Evolutionary conservation across 2,329 filamentous ascomycete species (phyloP), one percentile per base, ranked within the genome.

Genomic region (Xylaria sp.): DNA sequence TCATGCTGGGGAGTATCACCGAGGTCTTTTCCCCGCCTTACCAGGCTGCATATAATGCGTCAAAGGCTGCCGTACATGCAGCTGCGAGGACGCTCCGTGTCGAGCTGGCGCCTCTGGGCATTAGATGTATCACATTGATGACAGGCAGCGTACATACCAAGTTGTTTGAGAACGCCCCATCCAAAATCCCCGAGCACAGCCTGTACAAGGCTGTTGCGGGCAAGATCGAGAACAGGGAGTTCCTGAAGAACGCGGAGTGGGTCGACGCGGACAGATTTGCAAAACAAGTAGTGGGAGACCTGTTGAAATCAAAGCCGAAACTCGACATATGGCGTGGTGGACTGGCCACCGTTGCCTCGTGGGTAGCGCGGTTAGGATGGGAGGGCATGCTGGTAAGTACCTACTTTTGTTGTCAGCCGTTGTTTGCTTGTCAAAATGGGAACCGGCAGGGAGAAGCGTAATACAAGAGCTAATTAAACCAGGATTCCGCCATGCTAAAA

Each of bases 61-160:
- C 75, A 61, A 79, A 80, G 67, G 76, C 74, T 0, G 77, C 78
- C 2, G 65, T 78, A 5, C 64, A 72, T 61, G 70, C 73, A 36
- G 53, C 73, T 32, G 65, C 69, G 21, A 54, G 74, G 3, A 76
- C 74, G 0, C 61, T 79, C 21, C 76, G 78, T 27, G 61, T 75
- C 27, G 78, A 80, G 68, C 72, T 80, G 5, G 73, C 73, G 7
- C 77, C 77, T 7, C 69, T 80, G 4, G 78, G 78, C 19, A 76
- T 79, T 8, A 54, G 69, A 14, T 75, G 78, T 30, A 74, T 79
- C 8, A 77, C 74, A 6, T 27, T 79, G 9, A 65, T 78, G 63
- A 77, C 75, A 27, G 78, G 78, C 2, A 69, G 72, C 27, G 78
- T 79, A 60, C 60, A 68, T n/a, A 75, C 75, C 1, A 73, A 72